A percentile compares a stretch with the other conserved stretches of the same genome.
phyloP scores from a whole-genome alignment of 2,329 filamentous ascomycete species.

The Zelopaecilomyces penicillatus region DNA sequence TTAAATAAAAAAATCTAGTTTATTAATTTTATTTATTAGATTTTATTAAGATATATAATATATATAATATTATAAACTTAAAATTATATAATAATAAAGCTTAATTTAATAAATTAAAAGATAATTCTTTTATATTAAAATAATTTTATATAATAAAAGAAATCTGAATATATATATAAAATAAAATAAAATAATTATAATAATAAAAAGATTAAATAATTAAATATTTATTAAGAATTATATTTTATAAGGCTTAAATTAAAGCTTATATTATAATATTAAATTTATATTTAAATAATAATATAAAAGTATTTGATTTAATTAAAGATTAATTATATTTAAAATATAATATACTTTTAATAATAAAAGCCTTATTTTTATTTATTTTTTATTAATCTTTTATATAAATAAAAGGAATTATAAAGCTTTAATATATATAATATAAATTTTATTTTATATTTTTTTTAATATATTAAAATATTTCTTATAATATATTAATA shows the following conservation, averaged over 20 bases:
- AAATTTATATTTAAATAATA: not conserved
- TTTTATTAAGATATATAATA: too few relatives aligned
- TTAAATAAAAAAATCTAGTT: not conserved
- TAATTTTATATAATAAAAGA: too few relatives aligned
- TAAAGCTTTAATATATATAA: not conserved
- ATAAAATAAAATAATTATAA: too few relatives aligned
- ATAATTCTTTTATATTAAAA: too few relatives aligned
- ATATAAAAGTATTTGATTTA: not conserved
- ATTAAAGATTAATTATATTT: not conserved
- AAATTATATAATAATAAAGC: too few relatives aligned
- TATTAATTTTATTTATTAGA: not conserved
- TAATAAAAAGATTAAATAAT: too few relatives aligned
- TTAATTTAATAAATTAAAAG: too few relatives aligned
- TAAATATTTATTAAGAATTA: not conserved
- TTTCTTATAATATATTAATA: not conserved
- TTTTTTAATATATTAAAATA: not conserved
- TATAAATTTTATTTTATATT: not conserved
- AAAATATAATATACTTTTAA: constrained; percentile 1
- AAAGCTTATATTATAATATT: not conserved
- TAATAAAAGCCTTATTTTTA: not conserved
- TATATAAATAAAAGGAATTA: constrained; percentile 4
- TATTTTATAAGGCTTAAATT: not conserved
- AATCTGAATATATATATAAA: too few relatives aligned
- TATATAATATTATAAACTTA: too few relatives aligned
- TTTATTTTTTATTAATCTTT: not conserved